Evolutionary conservation across 1,139 yeast species (phyloP), one percentile per base, ranked within the genome.

Genomic region (Blastobotrys serpentis): DNA sequence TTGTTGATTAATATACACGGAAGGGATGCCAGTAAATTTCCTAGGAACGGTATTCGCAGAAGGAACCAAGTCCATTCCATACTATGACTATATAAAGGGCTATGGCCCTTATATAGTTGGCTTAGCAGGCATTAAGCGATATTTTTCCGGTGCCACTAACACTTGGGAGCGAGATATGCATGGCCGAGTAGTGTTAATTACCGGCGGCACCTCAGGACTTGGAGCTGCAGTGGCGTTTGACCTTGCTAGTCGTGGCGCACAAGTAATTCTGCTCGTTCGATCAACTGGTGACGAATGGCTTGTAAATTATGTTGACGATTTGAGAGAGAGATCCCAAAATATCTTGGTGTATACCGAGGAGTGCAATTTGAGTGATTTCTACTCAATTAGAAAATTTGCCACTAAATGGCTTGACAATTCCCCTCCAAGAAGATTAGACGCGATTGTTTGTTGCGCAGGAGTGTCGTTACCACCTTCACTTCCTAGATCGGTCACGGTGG

Each of bases 101-200:
- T 78, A 75, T 54, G 82, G 77, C 0, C 89, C 94, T 0, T 68
- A 70, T 2, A 58, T 74, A 1, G 69, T 73, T 0, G 75, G 74
- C 0, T 66, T 76, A 0, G 77, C 71, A 0, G 74, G 75, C 1
- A 49, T 79, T 45, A 90, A 90, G 64, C 79, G 79, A 63, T 87
- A 85, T 69, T 82, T 84, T 60, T 77, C 83, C 34, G 98, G 98
- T 2, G 67, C 87, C 1, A 59, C 76, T 19, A 92, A 89, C 66
- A 85, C 89, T 0, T 89, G 96, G 95, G 95, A 87, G 55, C 75
- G 97, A 51, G 90, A 89, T 55, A 70, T 92, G 67, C 96, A 92
- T 63, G 97, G 98, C 1, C 81, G 84, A 58, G 98, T 92, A 8
- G 86, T 80, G 58, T 72, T 92, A 43, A 72, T 84, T 8, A 84